phyloP scores from a whole-genome alignment of 2,329 filamentous ascomycete genomes.

The Graphiopsis chlorocephala region DNA sequence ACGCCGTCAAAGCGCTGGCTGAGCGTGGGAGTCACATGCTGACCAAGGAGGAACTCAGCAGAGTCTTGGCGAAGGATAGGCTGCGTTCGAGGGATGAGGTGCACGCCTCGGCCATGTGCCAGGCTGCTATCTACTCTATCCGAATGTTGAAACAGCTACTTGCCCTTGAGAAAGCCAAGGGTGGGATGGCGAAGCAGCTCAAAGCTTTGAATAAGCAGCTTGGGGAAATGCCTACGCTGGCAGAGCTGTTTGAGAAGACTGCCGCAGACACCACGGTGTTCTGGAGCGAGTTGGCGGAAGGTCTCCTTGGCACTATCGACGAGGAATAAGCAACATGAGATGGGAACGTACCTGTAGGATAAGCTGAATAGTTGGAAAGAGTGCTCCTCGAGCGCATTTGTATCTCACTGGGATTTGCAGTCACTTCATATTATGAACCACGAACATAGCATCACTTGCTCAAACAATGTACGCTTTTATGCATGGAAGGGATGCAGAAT shows the following conservation, averaged over 20 bases:
- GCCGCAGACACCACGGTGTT: neutral
- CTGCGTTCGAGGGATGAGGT: constrained; percentile 38
- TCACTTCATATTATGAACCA: neutral
- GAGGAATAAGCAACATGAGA: neutral
- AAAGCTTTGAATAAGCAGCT: neutral
- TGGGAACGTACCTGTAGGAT: neutral
- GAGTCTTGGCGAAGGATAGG: constrained; percentile 32
- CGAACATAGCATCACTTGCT: neutral
- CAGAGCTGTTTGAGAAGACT: constrained; percentile 4
- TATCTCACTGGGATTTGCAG: neutral
- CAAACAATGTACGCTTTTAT: neutral
- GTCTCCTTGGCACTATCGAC: neutral
- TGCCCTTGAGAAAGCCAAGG: neutral
- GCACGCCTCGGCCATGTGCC: constrained; percentile 40
- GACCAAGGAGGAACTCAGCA: constrained; percentile 19
- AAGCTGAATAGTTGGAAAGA: neutral
- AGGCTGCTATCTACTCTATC: constrained; percentile 44
- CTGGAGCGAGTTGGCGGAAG: constrained; percentile 9
- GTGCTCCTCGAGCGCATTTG: neutral
- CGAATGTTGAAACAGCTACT: constrained; percentile 42
- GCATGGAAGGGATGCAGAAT: neutral
- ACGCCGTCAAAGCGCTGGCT: constrained; percentile 18
- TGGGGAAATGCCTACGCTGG: constrained; percentile 10
- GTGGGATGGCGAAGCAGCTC: neutral
- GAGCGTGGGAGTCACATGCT: constrained; percentile 22